These are phyloP conservation scores for Rhizophora mangle DNA, from an alignment of 345 rosid genomes.

Conservation along the genomic window DNA sequence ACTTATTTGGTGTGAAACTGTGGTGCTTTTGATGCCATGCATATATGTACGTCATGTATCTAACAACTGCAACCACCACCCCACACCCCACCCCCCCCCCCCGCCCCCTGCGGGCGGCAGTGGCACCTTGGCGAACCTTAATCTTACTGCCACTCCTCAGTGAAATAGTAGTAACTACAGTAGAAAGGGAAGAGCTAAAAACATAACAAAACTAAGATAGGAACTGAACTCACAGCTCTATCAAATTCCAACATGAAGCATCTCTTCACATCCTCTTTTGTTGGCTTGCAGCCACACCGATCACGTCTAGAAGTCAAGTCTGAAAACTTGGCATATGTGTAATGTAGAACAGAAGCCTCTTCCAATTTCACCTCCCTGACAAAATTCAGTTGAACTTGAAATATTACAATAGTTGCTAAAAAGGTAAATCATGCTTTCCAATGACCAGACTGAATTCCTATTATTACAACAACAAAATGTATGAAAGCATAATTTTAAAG, in stretches of 20 bases:
- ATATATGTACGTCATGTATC: neutral
- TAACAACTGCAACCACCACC: neutral
- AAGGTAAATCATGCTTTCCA: neutral
- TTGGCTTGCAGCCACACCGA: conserved; percentile 99
- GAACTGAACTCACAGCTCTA: conserved; percentile 69
- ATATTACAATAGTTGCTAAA: no score
- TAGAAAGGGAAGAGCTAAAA: neutral
- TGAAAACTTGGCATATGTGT: conserved; percentile 79
- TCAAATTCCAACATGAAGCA: conserved; percentile 98
- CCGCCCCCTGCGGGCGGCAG: no score
- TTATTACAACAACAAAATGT: neutral
- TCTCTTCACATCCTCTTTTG: conserved; percentile 87
- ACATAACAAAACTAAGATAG: neutral
- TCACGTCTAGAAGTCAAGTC: conserved; percentile 94
- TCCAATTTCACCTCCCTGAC: conserved; percentile 72
- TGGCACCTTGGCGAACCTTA: no score
- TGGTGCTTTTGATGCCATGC: neutral
- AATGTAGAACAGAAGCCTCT: conserved; percentile 86
- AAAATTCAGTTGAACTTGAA: neutral
- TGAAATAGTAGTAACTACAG: neutral
- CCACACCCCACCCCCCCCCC: no score
- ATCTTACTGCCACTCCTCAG: neutral
- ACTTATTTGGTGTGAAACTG: neutral
- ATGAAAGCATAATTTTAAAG: neutral
- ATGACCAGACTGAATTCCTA: neutral